These are phyloP conservation scores for Geranium brycei DNA, from an alignment of 345 rosid species.

Conservation along the genomic window DNA sequence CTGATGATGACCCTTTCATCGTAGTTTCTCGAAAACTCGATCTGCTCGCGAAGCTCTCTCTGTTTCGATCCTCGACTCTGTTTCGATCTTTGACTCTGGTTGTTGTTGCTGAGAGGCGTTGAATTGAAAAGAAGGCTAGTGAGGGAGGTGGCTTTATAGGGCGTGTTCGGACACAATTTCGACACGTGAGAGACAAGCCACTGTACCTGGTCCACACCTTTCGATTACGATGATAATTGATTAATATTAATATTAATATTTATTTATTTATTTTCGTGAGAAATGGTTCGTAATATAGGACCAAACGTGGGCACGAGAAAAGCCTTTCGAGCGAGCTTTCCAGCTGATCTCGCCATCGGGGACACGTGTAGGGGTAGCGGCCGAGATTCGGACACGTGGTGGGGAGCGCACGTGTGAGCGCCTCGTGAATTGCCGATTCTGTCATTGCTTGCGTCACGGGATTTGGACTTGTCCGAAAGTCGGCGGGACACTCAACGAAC, in stretches of 20 bases:
- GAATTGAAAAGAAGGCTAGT: not conserved
- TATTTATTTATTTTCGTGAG: too few species aligned
- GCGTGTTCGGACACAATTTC: not conserved
- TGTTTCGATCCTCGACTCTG: not conserved
- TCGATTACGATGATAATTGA: not conserved
- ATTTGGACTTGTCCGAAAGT: not conserved
- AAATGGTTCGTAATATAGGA: too few species aligned
- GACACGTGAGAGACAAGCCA: not conserved
- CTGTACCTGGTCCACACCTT: not conserved
- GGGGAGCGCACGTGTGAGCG: not conserved
- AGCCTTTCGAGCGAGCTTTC: not conserved
- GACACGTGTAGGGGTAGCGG: not conserved
- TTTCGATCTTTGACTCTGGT: not conserved
- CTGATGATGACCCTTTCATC: constrained; percentile 8
- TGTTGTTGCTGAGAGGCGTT: too few species aligned
- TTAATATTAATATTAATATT: too few species aligned
- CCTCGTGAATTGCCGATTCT: not conserved
- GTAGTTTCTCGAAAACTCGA: not conserved
- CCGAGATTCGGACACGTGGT: not conserved
- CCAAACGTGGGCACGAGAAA: not conserved
- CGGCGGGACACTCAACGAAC: not conserved
- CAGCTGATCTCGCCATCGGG: not conserved
- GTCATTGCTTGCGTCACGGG: not conserved
- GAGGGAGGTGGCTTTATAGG: not conserved
- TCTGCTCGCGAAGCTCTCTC: not conserved